Base-by-base conservation (phyloP, 1,284 basidiomycete species). In the Apiotrichum laibachii region DNA sequence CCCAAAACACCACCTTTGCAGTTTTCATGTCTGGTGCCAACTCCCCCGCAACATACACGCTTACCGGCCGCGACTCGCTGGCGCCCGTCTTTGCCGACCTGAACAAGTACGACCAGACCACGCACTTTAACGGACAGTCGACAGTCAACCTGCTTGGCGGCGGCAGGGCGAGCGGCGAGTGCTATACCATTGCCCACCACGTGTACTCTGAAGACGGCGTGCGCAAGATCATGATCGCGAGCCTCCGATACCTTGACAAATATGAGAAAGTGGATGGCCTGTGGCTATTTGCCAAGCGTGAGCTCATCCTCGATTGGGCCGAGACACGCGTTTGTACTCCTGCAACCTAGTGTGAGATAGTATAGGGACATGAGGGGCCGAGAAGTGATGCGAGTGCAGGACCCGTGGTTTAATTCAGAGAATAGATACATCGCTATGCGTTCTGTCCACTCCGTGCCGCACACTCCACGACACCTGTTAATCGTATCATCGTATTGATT, bases 101-200 rank as follows among this genome's bases (percentile, higher is more conserved):
- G 34, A 35, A 49, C 48, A 49, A 35, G 34, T 49, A 49, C 48
- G 33, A 35, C 26, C n/a, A 33, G 15, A 49, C 48, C 11, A 49
- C 48, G 34, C 48, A 49, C 48, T 49, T 49, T 19, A 49, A 49
- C 34, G 48, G 48, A 16, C 48, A 49, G 48, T 19, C n/a, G 48
- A 35, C 6, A 7, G 48, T 49, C 15, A 19, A 26, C 7, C 37
- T 49, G 19, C 13, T 1, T 10, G 19, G 11, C n/a, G 33, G 18
- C 2, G 4, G 7, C 3, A 19, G 16, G n/a, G 48, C 48, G 13
- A 49, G 10, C 10, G 48, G 48, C 3, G 48, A 49, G 34, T 12
- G 34, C 11, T 49, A 49, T 21, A 37, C 34, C 1, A n/a, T 49
- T 34, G 48, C 48, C 10, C 48, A 49, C 34, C 48, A 49, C n/a